Percentiles rank a stretch among this genome's conserved stretches.
These are phyloP conservation scores for Hortiboletus campestris DNA, from an alignment of 768 basidiomycete genomes.

Conservation along the genomic window DNA sequence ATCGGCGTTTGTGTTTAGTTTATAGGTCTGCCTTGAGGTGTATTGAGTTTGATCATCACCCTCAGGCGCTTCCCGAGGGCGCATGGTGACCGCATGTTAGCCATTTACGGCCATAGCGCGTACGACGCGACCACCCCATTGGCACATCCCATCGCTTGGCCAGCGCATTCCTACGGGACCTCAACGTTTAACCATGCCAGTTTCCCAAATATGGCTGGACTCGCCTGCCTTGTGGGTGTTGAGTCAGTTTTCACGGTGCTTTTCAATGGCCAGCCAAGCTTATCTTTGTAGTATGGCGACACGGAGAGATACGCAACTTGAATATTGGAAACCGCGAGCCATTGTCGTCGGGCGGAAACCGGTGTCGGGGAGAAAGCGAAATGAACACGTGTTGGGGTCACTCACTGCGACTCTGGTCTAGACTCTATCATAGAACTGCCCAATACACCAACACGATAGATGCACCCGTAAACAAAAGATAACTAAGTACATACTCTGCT, in stretches of 20 bases:
- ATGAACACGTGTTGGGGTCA: conserved; percentile 12
- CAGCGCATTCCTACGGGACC: background rate
- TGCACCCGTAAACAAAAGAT: background rate
- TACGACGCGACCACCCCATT: conserved; percentile 13
- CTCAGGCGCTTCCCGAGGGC: conserved; percentile 25
- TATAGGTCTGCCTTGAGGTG: conserved; percentile 31
- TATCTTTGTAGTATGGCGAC: background rate
- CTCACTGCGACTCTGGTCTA: conserved; percentile 13
- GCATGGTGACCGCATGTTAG: conserved; percentile 38
- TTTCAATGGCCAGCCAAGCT: background rate
- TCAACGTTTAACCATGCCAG: conserved; percentile 5
- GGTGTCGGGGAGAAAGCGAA: conserved; percentile 6
- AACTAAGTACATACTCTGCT: background rate
- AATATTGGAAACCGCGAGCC: background rate
- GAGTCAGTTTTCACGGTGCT: background rate
- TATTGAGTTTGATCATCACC: conserved; percentile 21
- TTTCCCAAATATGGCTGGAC: background rate
- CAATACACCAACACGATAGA: background rate
- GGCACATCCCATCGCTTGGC: conserved; percentile 16
- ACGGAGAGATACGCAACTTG: background rate
- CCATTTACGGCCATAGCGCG: conserved; percentile 31
- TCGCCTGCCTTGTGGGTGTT: background rate
- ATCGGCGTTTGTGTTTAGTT: conserved; percentile 25
- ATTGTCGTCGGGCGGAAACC: background rate
- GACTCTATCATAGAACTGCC: too few species aligned